Base-by-base conservation (phyloP, 345 rosid species). In the Alliaria petiolata region DNA sequence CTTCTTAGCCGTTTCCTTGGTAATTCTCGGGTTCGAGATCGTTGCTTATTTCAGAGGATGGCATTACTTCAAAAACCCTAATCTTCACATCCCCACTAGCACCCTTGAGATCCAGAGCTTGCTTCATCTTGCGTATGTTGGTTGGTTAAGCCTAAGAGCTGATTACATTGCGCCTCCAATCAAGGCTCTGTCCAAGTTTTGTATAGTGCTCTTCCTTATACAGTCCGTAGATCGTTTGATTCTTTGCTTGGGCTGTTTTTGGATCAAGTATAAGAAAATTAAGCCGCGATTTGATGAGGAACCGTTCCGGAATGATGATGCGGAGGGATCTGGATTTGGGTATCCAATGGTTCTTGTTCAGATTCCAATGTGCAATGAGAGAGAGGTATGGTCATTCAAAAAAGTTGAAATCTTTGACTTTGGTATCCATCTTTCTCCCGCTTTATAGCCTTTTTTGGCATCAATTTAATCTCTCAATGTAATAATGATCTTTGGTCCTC, bases 311-410 rank as follows among this genome's bases (percentile, higher is more conserved):
- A 74, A 83, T 14, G 82, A 64, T 70, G 91, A 83, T 78, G 82
- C 77, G 53, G 91, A 87, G 62, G 83, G 85, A 54, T 69, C 82
- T 4, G 71, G 81, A 8, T 83, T 34, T 67, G 78, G 62, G 71
- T 87, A 85, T 59, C 96, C 96, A 31, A 86, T 80, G 93, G 91
- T 86, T 81, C 96, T 90, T 77, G 93, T 90, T 76, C 96, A 89
- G 81, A 87, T 89, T 22, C 96, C 96, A 42, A 89, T 89, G 93
- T 86, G 91, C 53, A 90, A 90, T 44, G 96, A 90, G 63, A 88
- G 79, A 66, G 91, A 87, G 91, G 93, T 87, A 80, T 72, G 62
- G 39, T 14, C 35, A 30, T 22, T 20, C 7, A 71, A 10, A 15
- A n/a, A 62, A 35, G 10, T 26, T 4, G 2, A 3, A 42, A 26